These are phyloP conservation scores for Trypanosoma melophagium DNA, from an alignment of 208 protist genomes.

Conservation along the genomic window DNA sequence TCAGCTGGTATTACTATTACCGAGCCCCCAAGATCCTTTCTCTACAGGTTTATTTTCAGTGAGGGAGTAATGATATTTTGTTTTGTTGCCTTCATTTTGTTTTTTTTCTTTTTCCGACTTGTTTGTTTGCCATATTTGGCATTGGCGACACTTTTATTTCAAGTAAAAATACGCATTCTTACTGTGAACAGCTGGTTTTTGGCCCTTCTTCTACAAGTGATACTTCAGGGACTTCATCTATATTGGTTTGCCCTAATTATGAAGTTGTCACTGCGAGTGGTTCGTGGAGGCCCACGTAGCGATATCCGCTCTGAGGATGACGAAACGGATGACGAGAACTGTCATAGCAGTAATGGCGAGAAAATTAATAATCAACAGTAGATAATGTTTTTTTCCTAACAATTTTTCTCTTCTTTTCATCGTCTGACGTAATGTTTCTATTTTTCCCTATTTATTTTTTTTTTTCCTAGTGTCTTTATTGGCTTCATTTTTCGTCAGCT, in stretches of 20 bases:
- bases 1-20: neutral
- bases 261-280: conserved; percentile 31
- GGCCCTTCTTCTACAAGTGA: conserved; percentile 46
- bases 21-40: conserved; percentile 28
- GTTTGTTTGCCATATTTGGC: conserved; percentile 54
- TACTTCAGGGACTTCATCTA: conserved; percentile 70
- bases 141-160: conserved; percentile 31
- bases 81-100: conserved; percentile 46
- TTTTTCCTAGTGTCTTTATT: conserved; percentile 17
- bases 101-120: conserved; percentile 69
- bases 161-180: conserved; percentile 41
- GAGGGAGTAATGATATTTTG: conserved; percentile 37
- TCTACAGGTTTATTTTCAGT: conserved; percentile 29
- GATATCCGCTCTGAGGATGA: conserved; percentile 66
- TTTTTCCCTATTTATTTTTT: conserved; percentile 21
- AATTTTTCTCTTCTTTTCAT: conserved; percentile 8
- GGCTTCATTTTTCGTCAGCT: too few species aligned
- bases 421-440: conserved; percentile 3
- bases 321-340: conserved; percentile 32
- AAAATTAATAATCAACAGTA: too few species aligned
- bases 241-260: conserved; percentile 67
- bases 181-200: conserved; percentile 60
- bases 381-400: neutral
- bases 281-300: conserved; percentile 35
- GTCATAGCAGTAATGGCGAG: too few species aligned